A percentile compares a stretch with the other conserved stretches of the same genome.
phyloP scores from a whole-genome alignment of 148 eudicot species.

The Heliosperma pusillum region DNA sequence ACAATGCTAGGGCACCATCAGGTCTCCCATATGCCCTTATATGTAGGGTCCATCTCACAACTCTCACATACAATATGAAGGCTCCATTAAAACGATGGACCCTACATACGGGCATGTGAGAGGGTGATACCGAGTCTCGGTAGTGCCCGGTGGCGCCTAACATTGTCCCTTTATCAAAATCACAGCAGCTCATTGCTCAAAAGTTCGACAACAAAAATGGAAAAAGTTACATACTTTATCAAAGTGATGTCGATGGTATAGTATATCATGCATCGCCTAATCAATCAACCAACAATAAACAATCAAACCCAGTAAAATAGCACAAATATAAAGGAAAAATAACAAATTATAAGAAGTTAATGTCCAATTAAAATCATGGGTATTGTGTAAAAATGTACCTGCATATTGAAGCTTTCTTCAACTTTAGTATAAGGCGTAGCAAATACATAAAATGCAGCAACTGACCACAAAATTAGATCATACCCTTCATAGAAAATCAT shows the following conservation, averaged over 20 bases:
- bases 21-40: too few relatives aligned
- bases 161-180: not conserved
- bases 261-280: conserved; percentile 94
- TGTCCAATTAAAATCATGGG: not conserved
- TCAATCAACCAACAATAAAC: conserved; percentile 12
- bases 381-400: conserved; percentile 40
- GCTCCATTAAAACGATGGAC: too few relatives aligned
- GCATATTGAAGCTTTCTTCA: conserved; percentile 97
- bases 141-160: too few relatives aligned
- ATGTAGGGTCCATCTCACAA: too few relatives aligned
- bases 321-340: not conserved
- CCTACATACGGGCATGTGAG: too few relatives aligned
- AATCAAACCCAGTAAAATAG: conserved; percentile 6
- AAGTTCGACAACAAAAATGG: not conserved
- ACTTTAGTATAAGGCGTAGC: conserved; percentile 91
- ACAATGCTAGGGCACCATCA: too few relatives aligned
- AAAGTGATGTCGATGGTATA: conserved; percentile 72
- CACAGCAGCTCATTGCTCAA: not conserved
- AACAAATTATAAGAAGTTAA: conserved; percentile 12
- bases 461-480: conserved; percentile 72
- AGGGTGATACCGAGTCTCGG: too few relatives aligned
- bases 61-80: not conserved
- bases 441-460: conserved; percentile 85
- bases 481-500: conserved; percentile 44
- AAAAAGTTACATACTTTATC: conserved; percentile 47